Evolutionary conservation across 1,284 basidiomycete genomes (phyloP).

Genomic region (Phylloboletellus chloephorus): DNA sequence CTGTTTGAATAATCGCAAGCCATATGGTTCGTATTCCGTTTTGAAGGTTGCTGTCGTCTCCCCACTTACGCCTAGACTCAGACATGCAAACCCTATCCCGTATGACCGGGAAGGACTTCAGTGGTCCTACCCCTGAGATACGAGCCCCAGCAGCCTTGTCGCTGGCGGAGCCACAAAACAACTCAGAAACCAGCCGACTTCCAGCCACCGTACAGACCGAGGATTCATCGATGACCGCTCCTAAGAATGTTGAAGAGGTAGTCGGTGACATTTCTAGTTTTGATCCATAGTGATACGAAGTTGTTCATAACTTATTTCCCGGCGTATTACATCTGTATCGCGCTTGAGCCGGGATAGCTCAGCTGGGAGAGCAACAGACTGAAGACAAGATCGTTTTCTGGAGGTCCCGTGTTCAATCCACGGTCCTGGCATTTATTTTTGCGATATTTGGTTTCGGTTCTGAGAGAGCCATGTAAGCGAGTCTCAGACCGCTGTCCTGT

Average conservation of each 20-base stretch:
- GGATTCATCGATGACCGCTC: conserved; percentile 5
- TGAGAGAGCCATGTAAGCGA: no score
- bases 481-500: no score
- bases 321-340: not conserved
- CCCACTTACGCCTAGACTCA: conserved; percentile 24
- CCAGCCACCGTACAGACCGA: not conserved
- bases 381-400: no score
- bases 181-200: not conserved
- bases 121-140: conserved; percentile 71
- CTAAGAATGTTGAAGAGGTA: conserved; percentile 26
- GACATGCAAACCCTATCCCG: conserved; percentile 65
- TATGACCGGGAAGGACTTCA: conserved; percentile 78
- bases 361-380: conserved; percentile 80
- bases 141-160: conserved; percentile 40
- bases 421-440: conserved; percentile 50
- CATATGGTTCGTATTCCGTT: conserved; percentile 50
- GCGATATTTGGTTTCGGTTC: no score
- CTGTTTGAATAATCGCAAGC: conserved; percentile 60
- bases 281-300: conserved; percentile 15
- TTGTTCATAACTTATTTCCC: not conserved
- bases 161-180: conserved; percentile 20
- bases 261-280: conserved; percentile 30
- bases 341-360: conserved; percentile 65
- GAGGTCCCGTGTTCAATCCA: conserved; percentile 57
- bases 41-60: conserved; percentile 1